These are phyloP conservation scores for Trametes polyzona DNA, from an alignment of 1,284 basidiomycete genomes.

Conservation along the genomic window DNA sequence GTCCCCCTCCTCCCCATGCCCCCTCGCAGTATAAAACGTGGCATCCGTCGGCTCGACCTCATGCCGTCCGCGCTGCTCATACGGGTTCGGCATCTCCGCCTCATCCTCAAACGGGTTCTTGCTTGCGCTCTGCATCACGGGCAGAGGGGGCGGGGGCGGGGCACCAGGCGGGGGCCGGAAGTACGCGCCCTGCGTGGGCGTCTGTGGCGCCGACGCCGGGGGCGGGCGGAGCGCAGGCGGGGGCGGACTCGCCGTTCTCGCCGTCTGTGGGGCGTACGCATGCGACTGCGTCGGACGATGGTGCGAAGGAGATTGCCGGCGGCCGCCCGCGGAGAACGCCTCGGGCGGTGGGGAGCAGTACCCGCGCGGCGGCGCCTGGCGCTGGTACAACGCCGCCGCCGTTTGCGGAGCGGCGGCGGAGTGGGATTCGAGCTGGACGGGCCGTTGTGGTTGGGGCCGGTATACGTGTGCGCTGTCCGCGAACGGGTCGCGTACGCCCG, in stretches of 20 bases:
- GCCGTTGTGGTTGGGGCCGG: background rate
- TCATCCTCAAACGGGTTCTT: constrained; percentile 23
- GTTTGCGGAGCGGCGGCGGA: no score
- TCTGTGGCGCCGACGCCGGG: constrained; percentile 19
- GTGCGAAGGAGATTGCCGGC: background rate
- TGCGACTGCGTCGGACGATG: constrained; percentile 7
- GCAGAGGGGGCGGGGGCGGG: constrained; percentile 12
- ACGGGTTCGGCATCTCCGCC: constrained; percentile 24
- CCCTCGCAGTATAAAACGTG: constrained; percentile 27
- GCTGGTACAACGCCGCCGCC: constrained; percentile 19
- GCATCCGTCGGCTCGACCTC: constrained; percentile 24
- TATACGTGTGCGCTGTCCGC: constrained; percentile 15
- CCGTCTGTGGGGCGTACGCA: background rate
- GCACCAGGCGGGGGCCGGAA: constrained; percentile 19
- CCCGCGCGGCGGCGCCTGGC: constrained; percentile 19
- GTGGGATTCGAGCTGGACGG: no score
- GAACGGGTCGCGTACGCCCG: constrained; percentile 16
- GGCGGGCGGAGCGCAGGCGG: constrained; percentile 4
- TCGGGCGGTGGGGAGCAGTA: constrained; percentile 25
- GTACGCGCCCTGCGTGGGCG: constrained; percentile 29
- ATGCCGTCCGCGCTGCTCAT: constrained; percentile 16
- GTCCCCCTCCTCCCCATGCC: constrained; percentile 7
- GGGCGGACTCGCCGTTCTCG: background rate
- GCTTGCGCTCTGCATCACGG: background rate
- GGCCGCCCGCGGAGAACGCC: background rate